Base-by-base conservation (phyloP, 2,329 filamentous ascomycete species). In the Trichoderma sp. region DNA sequence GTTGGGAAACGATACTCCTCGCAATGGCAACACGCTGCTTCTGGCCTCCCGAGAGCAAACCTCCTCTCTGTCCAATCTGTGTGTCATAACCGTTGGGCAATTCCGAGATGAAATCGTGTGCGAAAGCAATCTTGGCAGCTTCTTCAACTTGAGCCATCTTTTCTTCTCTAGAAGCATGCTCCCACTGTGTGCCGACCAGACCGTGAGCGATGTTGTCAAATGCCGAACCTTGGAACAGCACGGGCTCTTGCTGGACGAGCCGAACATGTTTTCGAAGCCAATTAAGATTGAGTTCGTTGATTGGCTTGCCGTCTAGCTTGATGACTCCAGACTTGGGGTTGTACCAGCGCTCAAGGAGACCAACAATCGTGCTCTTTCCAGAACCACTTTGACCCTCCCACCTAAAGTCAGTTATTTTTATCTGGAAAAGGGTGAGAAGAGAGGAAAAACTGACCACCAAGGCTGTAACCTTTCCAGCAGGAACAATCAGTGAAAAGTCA, bases 31-130 rank as follows among this genome's bases (percentile, higher is more conserved):
- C 86, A 11, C 91, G 86, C 78, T 93, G 91, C 63, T 90, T 87
- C 78, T 93, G 91, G 1, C 91, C 92, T n/a, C 91, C 91, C 16
- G 89, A 92, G 0, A 93, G 84, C 69, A 91, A 89, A 45, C 90
- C 89, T 2, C 91, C 92, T 12, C 88, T 87, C 78, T 92, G 89
- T 6, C 92, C 92, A 8, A 93, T 89, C 8, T 86, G 84, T 0
- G 91, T 92, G 2, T 89, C 85, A 78, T 85, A 85, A 4, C 82
- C 89, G 75, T 84, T 77, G 1, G 88, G 88, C 0, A 90, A 82
- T 33, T 84, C 82, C 4, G 82, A 78, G 56, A 90, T 87, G 76
- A 89, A 90, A 16, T 87, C 86, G 72, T 88, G 84, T 6, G 88
- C 88, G 80, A 86, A 89, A 1, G 88, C 86, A 77, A 86, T 84